Base-by-base conservation (phyloP, 2,329 filamentous ascomycete species). In the Scedosporium apiospermum region DNA sequence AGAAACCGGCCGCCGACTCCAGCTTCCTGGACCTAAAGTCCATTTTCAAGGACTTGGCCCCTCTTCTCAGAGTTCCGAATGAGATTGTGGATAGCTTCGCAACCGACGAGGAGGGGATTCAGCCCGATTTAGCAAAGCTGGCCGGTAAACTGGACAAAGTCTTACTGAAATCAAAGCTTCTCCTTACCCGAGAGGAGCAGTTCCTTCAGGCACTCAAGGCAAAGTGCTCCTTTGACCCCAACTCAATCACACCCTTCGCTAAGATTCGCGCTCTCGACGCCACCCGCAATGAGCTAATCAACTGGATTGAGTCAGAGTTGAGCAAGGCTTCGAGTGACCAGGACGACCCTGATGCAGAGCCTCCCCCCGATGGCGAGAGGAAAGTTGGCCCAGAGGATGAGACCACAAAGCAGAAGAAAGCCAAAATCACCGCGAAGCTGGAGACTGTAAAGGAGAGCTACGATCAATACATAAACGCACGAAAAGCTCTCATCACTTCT, bases 291-390 rank as follows among this genome's bases (percentile, higher is more conserved):
- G 82, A 84, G 65, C 77, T 88, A 60, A 88, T 88, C 64, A 77
- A 73, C 63, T 88, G 86, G 86, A 87, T 88, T 63, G 86, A 88
- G 70, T 75, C 74, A 4, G 86, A 88, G 69, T 73, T 88, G 23
- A 74, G 78, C 60, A 83, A 82, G 62, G 82, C 83, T 1, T 76
- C 78, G 4, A 73, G 73, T 4, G 68, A 69, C 0, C 75, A 74
- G 2, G 73, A 67, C 23, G 69, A 71, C 1, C 72, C 71, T 0
- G 69, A 66, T 1, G 69, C 69, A 5, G 68, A 21, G 64, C 63
- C 46, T 66, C 64, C 61, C 63, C 58, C 64, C 64, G 41, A 63
- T 69, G 67, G 26, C 49, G 60, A 44, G 44, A 60, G 21, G 57
- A 65, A 18, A 59, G 44, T 46, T 51, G 62, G 18, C 14, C 59